Evolutionary conservation across 345 rosid genomes (phyloP), one percentile per base, ranked within the genome.

Genomic region (Brassica carinata): DNA sequence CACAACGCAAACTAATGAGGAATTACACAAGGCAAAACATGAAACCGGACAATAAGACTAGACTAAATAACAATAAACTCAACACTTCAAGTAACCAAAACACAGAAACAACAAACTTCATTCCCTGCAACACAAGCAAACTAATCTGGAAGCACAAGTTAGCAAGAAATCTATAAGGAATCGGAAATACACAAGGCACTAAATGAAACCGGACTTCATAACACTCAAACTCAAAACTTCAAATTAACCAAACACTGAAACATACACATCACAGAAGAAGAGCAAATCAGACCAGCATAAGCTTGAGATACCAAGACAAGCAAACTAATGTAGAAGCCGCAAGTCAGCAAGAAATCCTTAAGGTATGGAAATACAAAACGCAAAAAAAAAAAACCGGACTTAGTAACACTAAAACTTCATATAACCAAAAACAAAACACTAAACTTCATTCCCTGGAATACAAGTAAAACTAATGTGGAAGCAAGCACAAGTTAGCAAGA

Each of bases 1-100:
- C 76, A 71, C 83, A 81, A 81, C 3, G 80, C 62, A 75, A 80
- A 30, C 69, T 29, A 29, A 57, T 43, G 23, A 6, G 7, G 38
- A 33, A 33, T 33, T 33, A 33, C 38, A 33, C 38, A 33, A 33
- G 38, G 38, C 8, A 33, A 33, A 33, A 33, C 38, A 33, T 33
- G 38, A 33, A 33, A 33, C 38, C 38, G 38, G 38, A 33, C 38
- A 8, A 38, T 38, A 8, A 38, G 10, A 38, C 43, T 7, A 8
- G 43, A 31, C 34, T 31, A 3, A 4, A 31, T 31, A 31, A 5
- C 34, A 31, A 4, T 31, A 31, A 38, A 38, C 43, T 38, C 43
- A 38, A 38, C 8, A 38, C 43, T 38, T 38, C 43, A 38, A 7
- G 2, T 38, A 38, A 38, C 43, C 10, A 6, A 5, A 38, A 38